Conservation (phyloP, 1,139 yeast species). For the Blastobotrys persicus region DNA sequence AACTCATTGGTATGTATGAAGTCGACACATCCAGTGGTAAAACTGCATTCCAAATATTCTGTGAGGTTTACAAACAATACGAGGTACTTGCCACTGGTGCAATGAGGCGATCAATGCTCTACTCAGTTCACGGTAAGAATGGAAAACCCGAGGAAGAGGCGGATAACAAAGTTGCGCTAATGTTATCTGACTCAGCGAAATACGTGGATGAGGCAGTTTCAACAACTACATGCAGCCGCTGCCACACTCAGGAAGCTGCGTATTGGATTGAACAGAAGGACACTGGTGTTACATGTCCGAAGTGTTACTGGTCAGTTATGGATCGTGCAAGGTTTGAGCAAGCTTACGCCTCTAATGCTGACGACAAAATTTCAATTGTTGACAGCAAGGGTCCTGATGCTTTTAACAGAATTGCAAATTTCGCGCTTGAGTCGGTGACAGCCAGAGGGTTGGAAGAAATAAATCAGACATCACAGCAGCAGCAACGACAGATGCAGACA, state of each 20-base stretch:
- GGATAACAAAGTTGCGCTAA: slow-evolving; percentile 8
- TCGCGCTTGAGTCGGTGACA: slow-evolving; percentile 2
- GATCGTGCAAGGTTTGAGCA: slow-evolving; percentile 17
- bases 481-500: not conserved
- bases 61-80: slow-evolving; percentile 30
- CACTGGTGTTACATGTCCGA: slow-evolving; percentile 5
- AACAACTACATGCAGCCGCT: slow-evolving; percentile 19
- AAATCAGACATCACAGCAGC: not conserved
- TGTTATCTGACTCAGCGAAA: slow-evolving; percentile 12
- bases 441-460: slow-evolving; percentile 4
- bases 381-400: not conserved
- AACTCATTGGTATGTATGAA: slow-evolving; percentile 26
- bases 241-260: slow-evolving; percentile 18
- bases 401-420: not conserved
- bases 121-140: not conserved
- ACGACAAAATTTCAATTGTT: not conserved
- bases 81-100: slow-evolving; percentile 28
- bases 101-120: slow-evolving; percentile 23
- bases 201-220: slow-evolving; percentile 2
- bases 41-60: slow-evolving; percentile 35
- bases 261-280: slow-evolving; percentile 23
- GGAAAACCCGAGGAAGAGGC: not conserved
- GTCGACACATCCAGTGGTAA: slow-evolving; percentile 27
- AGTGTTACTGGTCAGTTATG: slow-evolving; percentile 20
- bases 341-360: slow-evolving; percentile 13